A percentile compares a stretch with the other conserved stretches of the same genome.
Evolutionary conservation across 78 protist genomes (phyloP).

Genomic region (Dictyostelium intermedium): DNA sequence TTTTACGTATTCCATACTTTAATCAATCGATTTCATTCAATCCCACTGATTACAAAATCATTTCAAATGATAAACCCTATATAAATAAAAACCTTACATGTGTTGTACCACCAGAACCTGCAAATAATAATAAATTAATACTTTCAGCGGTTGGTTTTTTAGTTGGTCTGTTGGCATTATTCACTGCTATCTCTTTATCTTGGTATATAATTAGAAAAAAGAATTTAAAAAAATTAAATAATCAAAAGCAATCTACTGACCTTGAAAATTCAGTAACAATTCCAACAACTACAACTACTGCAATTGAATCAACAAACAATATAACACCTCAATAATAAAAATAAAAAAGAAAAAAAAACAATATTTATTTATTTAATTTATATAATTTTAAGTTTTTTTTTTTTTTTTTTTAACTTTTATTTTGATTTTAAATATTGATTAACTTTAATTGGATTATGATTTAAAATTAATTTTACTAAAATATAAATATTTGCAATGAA

Average conservation of each 20-base stretch:
- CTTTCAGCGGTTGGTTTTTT: not conserved
- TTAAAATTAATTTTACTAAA: conserved; percentile 35
- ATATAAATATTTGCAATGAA: conserved; percentile 79
- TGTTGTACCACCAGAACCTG: not conserved
- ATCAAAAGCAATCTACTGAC: not conserved
- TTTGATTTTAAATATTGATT: not conserved
- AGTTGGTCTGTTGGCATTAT: not conserved
- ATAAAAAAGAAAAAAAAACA: not conserved
- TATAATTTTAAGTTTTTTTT: too few species aligned
- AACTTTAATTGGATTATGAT: conserved; percentile 44
- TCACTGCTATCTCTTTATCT: not conserved
- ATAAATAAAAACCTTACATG: not conserved
- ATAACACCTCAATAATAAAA: not conserved
- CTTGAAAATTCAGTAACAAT: not conserved
- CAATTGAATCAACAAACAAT: not conserved
- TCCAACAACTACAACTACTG: not conserved
- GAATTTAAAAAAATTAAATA: not conserved
- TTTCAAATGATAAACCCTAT: not conserved
- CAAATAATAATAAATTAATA: not conserved
- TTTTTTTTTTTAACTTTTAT: not conserved
- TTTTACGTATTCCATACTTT: not conserved
- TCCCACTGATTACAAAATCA: not conserved
- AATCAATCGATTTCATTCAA: not conserved
- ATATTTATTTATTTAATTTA: not conserved
- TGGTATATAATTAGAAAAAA: conserved; percentile 6